These are phyloP conservation scores for Camellia lanceoleosa DNA, from an alignment of 148 eudicot species.

Conservation along the genomic window DNA sequence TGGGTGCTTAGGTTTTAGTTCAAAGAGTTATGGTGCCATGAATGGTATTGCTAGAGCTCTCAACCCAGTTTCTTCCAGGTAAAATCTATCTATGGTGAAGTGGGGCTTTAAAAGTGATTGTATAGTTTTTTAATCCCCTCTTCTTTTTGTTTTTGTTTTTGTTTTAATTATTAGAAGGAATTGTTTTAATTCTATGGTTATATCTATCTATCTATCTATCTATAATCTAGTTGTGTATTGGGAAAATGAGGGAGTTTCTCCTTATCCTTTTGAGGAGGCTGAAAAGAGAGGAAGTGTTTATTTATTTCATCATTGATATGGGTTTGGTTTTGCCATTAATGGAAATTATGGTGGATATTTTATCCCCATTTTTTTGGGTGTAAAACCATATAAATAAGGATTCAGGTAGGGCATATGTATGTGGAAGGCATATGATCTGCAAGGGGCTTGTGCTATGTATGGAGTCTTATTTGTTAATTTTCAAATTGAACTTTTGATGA, in stretches of 20 bases:
- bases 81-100: neutral
- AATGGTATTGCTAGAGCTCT: slow-evolving; percentile 76
- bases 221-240: neutral
- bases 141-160: neutral
- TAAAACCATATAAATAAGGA: too few species aligned
- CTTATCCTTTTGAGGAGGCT: neutral
- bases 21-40: slow-evolving; percentile 75
- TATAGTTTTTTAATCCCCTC: neutral
- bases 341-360: neutral
- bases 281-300: neutral
- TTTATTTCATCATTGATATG: neutral
- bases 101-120: neutral
- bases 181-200: neutral
- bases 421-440: too few species aligned
- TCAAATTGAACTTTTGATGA: too few species aligned
- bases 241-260: neutral
- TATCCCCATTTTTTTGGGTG: neutral
- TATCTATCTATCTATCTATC: neutral
- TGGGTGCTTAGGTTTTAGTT: slow-evolving; percentile 87
- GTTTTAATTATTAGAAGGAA: too few species aligned
- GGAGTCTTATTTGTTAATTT: too few species aligned
- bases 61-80: slow-evolving; percentile 86
- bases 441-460: too few species aligned
- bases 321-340: slow-evolving; percentile 3
- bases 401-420: too few species aligned